Evolutionary conservation across 1,284 basidiomycete genomes (phyloP), one percentile per base, ranked within the genome.

Genomic region (Cutaneotrichosporon sp.): DNA sequence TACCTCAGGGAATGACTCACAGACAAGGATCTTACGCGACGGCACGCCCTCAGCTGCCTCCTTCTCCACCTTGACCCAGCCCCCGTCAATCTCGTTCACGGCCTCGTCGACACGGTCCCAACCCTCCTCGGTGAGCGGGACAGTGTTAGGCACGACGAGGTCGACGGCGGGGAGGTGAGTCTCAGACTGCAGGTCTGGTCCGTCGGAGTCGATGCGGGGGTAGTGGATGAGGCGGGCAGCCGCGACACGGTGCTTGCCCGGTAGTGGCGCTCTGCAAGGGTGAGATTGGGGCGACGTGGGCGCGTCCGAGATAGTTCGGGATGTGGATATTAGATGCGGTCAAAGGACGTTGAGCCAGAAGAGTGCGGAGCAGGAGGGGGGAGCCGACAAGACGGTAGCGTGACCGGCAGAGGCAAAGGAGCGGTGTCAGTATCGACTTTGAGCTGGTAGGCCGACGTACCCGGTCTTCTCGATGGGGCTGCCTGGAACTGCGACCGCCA

Each of bases 21-120:
- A 85, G 43, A 92, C 77, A 52, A 90, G 79, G 65, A 91, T 83
- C 61, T 67, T 74, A 75, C 70, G 60, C 12, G 82, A 80, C 63
- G 83, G 85, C 14, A 43, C 42, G 6, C 52, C 59, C 34, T 47
- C 52, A 3, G 52, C 51, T 2, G 45, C 43, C 25, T 49, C 48
- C 16, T 31, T 35, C 22, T 57, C 57, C 24, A 49, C 61, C 25
- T 51, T 52, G n/a, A 45, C 56, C 60, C 62, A 60, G 25, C 59
- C 63, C 9, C 61, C 64, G 38, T 68, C 66, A 16, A 71, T 47
- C 10, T 58, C 58, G 49, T 79, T 79, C 51, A 91, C 78, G 35
- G 87, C 71, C 54, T 88, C 87, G 63, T 88, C 85, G 29, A 91
- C 79, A 2, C 76, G 76, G 53, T 90, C 88, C 76, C 87, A 84